These are phyloP conservation scores for Phytophthora sojae DNA, from an alignment of 352 stramenopile species.

Conservation along the genomic window DNA sequence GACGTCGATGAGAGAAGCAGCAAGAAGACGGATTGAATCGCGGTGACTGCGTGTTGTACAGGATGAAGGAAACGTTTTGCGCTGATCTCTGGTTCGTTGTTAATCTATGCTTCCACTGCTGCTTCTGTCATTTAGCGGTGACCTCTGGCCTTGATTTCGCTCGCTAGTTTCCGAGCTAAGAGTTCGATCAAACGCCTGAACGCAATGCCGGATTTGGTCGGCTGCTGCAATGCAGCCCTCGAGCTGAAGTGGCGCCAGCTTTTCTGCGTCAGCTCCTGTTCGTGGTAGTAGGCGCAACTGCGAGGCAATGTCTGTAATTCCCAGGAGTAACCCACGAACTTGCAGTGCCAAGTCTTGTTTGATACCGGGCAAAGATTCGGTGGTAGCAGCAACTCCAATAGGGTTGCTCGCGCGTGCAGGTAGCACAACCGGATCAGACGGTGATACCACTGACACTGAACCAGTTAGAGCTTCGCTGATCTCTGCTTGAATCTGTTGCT, in stretches of 20 bases:
- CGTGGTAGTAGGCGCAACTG: slow-evolving; percentile 24
- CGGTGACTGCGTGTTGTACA: slow-evolving; percentile 5
- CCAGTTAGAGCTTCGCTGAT: slow-evolving; percentile 30
- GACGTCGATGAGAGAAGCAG: slow-evolving; percentile 1
- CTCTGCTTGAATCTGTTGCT: slow-evolving; percentile 25
- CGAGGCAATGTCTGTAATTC: slow-evolving; percentile 30
- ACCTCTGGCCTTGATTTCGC: neutral
- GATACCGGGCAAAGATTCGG: neutral
- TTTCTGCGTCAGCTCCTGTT: slow-evolving; percentile 3
- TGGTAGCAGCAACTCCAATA: neutral
- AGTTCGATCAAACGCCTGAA: slow-evolving; percentile 26
- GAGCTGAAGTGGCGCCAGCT: slow-evolving; percentile 14
- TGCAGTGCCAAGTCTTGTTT: slow-evolving; percentile 13
- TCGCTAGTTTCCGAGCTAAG: slow-evolving; percentile 2
- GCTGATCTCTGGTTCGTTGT: neutral
- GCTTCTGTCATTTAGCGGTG: neutral
- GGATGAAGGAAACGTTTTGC: slow-evolving; percentile 5
- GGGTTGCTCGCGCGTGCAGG: neutral
- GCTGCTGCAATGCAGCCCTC: slow-evolving; percentile 35
- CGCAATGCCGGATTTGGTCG: slow-evolving; percentile 36
- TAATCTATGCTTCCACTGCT: neutral
- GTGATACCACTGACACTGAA: neutral
- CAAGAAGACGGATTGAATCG: slow-evolving; percentile 36
- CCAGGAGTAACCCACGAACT: slow-evolving; percentile 23
- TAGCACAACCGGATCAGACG: neutral